These are phyloP conservation scores for Fusarium sp. DNA, from an alignment of 2,329 filamentous ascomycete species.

Conservation along the genomic window DNA sequence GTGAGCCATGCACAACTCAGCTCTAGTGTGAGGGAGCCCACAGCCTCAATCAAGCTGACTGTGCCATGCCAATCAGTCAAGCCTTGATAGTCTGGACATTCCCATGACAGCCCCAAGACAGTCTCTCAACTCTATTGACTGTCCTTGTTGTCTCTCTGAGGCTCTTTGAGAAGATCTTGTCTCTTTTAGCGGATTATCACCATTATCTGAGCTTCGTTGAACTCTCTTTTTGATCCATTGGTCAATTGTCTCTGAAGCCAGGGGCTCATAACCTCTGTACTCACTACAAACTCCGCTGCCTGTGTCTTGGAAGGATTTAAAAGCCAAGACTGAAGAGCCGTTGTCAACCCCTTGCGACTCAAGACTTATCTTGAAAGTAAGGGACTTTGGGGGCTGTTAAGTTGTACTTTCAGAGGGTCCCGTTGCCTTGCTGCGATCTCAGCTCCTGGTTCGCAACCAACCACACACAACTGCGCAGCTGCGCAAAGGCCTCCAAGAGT, in stretches of 20 bases:
- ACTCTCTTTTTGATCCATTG: background rate
- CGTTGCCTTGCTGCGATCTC: constrained; percentile 9
- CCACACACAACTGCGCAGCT: constrained; percentile 1
- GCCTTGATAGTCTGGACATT: constrained; percentile 2
- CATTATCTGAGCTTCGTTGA: background rate
- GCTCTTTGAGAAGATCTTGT: background rate
- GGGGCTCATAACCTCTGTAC: background rate
- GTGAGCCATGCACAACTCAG: constrained; percentile 8
- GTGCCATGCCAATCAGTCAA: background rate
- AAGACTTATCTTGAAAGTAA: background rate
- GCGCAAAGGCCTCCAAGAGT: constrained; percentile 12
- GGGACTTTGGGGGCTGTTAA: background rate
- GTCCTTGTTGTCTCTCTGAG: background rate
- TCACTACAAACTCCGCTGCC: background rate
- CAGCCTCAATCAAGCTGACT: constrained; percentile 16
- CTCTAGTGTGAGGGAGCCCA: constrained; percentile 1
- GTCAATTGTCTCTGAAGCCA: background rate
- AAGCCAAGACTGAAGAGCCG: constrained; percentile 4
- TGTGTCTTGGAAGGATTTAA: background rate
- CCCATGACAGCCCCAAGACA: background rate
- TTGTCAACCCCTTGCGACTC: background rate
- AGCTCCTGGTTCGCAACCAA: constrained; percentile 24
- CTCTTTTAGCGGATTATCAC: background rate
- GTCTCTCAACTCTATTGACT: background rate
- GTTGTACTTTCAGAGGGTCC: constrained; percentile 16